phyloP scores from a whole-genome alignment of 176 grass and related monocot genomes.

The Elymus sibiricus region DNA sequence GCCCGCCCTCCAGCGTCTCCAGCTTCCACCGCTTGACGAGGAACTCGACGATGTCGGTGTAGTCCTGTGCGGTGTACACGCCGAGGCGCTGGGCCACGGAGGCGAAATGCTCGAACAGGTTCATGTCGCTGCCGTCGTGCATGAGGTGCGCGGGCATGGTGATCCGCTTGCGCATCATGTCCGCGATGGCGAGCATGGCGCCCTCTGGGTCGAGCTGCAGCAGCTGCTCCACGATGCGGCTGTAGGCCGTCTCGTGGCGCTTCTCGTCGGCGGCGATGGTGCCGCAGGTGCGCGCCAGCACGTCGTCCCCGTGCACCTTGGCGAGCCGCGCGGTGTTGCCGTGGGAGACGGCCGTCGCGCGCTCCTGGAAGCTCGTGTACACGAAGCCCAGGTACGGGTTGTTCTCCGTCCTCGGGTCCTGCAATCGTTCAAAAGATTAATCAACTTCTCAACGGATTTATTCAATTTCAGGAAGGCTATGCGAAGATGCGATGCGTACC shows the following conservation, averaged over 20 bases:
- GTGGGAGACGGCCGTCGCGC: conserved; percentile 82
- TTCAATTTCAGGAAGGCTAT: not conserved
- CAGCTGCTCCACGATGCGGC: conserved; percentile 82
- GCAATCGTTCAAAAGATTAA: not conserved
- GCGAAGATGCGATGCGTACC: too few relatives aligned
- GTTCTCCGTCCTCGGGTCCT: conserved; percentile 90
- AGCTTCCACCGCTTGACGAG: conserved; percentile 79
- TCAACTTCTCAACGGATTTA: not conserved
- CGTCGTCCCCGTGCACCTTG: conserved; percentile 54
- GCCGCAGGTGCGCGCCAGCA: conserved; percentile 76
- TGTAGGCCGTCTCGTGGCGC: conserved; percentile 88
- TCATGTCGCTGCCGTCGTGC: conserved; percentile 73
- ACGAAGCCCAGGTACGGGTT: conserved; percentile 91
- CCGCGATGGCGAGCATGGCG: conserved; percentile 72
- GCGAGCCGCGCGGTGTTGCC: conserved; percentile 86
- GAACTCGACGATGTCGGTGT: conserved; percentile 83
- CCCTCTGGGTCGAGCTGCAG: conserved; percentile 72
- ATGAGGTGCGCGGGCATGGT: conserved; percentile 99
- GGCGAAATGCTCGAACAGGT: conserved; percentile 80
- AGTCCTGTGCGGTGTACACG: conserved; percentile 84
- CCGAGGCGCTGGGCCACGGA: conserved; percentile 65
- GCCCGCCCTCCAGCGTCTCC: conserved; percentile 51
- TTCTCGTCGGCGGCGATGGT: conserved; percentile 96
- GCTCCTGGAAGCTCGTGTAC: conserved; percentile 99
- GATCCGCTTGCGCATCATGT: conserved; percentile 99